Evolutionary conservation across 768 basidiomycete genomes (phyloP).

Genomic region (Pleurotus cornucopiae): DNA sequence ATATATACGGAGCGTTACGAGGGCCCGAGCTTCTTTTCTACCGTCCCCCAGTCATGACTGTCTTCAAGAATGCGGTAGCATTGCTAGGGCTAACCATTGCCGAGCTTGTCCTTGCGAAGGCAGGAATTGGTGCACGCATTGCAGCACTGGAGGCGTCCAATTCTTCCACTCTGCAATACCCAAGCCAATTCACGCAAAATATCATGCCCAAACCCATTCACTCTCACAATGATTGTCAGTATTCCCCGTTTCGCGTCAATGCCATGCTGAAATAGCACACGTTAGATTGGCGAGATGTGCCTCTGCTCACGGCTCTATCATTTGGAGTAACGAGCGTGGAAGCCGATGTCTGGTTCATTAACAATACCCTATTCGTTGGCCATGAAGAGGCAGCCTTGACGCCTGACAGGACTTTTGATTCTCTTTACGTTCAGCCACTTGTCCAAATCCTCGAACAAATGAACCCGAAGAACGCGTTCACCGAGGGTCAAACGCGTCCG

Average conservation of each 20-base stretch:
- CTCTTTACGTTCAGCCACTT: conserved; percentile 44
- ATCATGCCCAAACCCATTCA: conserved; percentile 47
- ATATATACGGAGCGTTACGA: no score
- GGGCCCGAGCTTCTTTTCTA: no score
- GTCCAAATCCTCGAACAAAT: conserved; percentile 32
- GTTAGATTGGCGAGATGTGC: conserved; percentile 47
- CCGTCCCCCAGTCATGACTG: not conserved
- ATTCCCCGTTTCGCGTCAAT: not conserved
- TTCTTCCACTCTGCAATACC: conserved; percentile 36
- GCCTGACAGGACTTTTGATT: conserved; percentile 38
- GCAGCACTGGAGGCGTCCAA: conserved; percentile 26
- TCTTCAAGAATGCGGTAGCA: not conserved
- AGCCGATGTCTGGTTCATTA: conserved; percentile 47
- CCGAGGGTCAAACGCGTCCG: conserved; percentile 29
- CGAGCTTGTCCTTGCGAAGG: not conserved
- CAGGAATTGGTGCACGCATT: conserved; percentile 17
- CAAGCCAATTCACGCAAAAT: conserved; percentile 43
- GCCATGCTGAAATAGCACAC: not conserved
- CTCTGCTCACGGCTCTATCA: conserved; percentile 43
- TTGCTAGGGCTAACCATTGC: not conserved
- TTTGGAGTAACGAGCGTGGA: conserved; percentile 48
- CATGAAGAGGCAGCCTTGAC: conserved; percentile 41
- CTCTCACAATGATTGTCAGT: conserved; percentile 52
- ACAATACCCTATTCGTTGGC: conserved; percentile 39
- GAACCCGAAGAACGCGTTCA: conserved; percentile 41